phyloP scores from a whole-genome alignment of 805 yeast genomes.

The Metschnikowia chrysomelidarum region DNA sequence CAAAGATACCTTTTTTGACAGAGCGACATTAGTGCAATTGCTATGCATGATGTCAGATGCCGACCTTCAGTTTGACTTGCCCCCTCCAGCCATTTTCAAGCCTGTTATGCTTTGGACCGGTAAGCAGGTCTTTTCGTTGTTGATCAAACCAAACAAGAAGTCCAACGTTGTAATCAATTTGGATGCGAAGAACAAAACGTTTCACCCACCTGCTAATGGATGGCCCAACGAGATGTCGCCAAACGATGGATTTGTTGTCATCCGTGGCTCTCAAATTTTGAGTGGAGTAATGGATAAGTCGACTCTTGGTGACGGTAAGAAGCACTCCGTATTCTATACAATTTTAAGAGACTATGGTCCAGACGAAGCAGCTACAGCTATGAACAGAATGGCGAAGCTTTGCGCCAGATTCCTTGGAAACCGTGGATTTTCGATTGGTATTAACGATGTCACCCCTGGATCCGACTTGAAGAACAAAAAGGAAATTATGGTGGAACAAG shows the following conservation, averaged over 20 bases:
- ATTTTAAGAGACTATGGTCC: constrained; percentile 97
- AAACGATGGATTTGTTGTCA: constrained; percentile 90
- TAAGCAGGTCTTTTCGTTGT: constrained; percentile 85
- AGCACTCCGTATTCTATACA: constrained; percentile 93
- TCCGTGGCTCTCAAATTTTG: constrained; percentile 83
- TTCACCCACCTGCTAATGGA: constrained; percentile 67
- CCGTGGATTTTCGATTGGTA: constrained; percentile 96
- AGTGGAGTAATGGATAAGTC: constrained; percentile 98
- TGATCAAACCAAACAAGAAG: constrained; percentile 75
- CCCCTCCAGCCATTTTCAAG: constrained; percentile 91
- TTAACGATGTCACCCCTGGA: constrained; percentile 96
- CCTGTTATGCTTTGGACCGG: constrained; percentile 96
- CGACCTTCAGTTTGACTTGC: constrained; percentile 79
- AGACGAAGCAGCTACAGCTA: constrained; percentile 88
- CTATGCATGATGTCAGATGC: constrained; percentile 97
- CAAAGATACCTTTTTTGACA: constrained; percentile 89
- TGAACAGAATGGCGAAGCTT: constrained; percentile 99
- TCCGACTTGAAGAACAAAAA: constrained; percentile 68
- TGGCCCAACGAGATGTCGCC: constrained; percentile 94
- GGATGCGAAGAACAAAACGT: constrained; percentile 94
- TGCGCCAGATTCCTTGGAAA: constrained; percentile 95
- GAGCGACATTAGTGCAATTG: constrained; percentile 78
- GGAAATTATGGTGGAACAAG: constrained; percentile 85
- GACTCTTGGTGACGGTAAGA: constrained; percentile 95
- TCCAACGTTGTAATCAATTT: constrained; percentile 84